phyloP scores from a whole-genome alignment of 2,329 filamentous ascomycete species.

The Metarhizium rileyi region DNA sequence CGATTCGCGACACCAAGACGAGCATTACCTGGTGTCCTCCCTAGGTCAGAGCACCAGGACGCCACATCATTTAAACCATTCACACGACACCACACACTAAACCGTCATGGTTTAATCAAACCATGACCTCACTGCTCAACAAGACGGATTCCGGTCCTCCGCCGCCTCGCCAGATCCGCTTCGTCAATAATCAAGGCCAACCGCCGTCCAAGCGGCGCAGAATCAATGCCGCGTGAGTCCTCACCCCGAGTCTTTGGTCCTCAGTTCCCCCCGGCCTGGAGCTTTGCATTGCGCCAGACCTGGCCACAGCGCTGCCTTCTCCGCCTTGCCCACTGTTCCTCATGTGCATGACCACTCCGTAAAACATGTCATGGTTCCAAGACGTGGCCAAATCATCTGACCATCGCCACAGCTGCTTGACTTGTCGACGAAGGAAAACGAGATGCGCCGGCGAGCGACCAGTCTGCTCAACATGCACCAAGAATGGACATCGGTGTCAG shows the following conservation, averaged over 20 bases:
- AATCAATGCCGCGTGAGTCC: slow-evolving; percentile 66
- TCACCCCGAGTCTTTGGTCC: neutral
- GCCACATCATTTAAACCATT: too few relatives aligned
- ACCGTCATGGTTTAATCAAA: slow-evolving; percentile 25
- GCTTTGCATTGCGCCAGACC: neutral
- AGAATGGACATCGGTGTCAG: slow-evolving; percentile 59
- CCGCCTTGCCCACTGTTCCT: neutral
- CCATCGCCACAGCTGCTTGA: slow-evolving; percentile 46
- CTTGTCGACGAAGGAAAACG: slow-evolving; percentile 68
- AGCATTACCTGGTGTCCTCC: neutral
- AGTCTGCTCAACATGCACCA: slow-evolving; percentile 60
- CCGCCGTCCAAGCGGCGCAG: slow-evolving; percentile 69
- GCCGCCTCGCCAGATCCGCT: slow-evolving; percentile 55
- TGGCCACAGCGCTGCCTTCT: neutral
- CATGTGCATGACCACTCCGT: neutral
- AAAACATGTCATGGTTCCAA: neutral
- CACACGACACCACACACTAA: neutral
- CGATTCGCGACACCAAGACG: neutral
- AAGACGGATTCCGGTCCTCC: slow-evolving; percentile 28
- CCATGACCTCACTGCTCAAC: slow-evolving; percentile 38
- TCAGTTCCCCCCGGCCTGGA: neutral
- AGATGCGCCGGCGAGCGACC: slow-evolving; percentile 66
- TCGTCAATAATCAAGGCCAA: slow-evolving; percentile 74
- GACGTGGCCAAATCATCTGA: neutral
- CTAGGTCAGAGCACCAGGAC: too few relatives aligned